phyloP scores from a whole-genome alignment of 768 basidiomycete genomes.

The Butyriboletus loyo region DNA sequence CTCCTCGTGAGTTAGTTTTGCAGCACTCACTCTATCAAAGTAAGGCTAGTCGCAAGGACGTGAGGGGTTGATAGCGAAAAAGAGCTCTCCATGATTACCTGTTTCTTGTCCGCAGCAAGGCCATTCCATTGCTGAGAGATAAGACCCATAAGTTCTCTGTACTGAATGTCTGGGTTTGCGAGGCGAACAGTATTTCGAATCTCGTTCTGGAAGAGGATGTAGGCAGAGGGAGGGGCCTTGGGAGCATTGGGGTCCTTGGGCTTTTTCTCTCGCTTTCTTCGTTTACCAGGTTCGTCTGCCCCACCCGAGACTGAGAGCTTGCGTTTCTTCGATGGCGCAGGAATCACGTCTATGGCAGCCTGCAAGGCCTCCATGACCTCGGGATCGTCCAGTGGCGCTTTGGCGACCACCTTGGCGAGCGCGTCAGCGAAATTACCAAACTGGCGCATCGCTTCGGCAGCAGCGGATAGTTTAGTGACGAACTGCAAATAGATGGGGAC shows the following conservation, averaged over 20 bases:
- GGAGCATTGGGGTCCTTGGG: slow-evolving; percentile 89
- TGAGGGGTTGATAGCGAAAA: background rate
- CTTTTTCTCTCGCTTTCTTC: slow-evolving; percentile 49
- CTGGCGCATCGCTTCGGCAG: slow-evolving; percentile 63
- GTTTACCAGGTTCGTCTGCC: slow-evolving; percentile 38
- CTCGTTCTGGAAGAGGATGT: slow-evolving; percentile 93
- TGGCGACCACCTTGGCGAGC: slow-evolving; percentile 50
- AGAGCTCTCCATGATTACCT: slow-evolving; percentile 47
- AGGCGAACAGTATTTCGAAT: slow-evolving; percentile 72
- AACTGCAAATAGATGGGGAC: slow-evolving; percentile 42
- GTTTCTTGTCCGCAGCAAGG: slow-evolving; percentile 66
- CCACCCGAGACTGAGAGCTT: slow-evolving; percentile 36
- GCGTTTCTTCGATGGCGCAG: slow-evolving; percentile 47
- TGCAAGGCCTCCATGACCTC: slow-evolving; percentile 29
- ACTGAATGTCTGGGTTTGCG: slow-evolving; percentile 57
- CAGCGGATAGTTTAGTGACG: slow-evolving; percentile 47
- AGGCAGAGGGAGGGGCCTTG: slow-evolving; percentile 89
- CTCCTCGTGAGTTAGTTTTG: slow-evolving; percentile 62
- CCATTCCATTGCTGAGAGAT: slow-evolving; percentile 74
- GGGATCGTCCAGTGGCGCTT: slow-evolving; percentile 34
- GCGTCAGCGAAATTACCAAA: slow-evolving; percentile 59
- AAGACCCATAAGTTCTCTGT: slow-evolving; percentile 67
- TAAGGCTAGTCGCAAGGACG: slow-evolving; percentile 24
- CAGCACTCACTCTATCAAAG: slow-evolving; percentile 44
- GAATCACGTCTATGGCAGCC: slow-evolving; percentile 30